Evolutionary conservation across 2,329 filamentous ascomycete genomes (phyloP).

Genomic region (Colletotrichum falcatum): DNA sequence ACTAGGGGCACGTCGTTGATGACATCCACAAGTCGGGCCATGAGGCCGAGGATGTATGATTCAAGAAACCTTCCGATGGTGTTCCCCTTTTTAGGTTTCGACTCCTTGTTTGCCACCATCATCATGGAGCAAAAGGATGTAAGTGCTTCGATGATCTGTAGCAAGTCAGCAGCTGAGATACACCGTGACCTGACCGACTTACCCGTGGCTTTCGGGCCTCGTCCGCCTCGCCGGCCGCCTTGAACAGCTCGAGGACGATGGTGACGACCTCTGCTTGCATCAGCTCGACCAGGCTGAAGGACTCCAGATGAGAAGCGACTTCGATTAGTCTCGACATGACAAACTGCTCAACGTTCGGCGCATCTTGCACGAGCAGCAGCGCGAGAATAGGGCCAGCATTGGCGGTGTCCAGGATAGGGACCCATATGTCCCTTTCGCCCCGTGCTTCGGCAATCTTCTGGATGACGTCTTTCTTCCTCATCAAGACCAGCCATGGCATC

Average conservation of each 20-base stretch:
- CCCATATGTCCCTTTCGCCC: conserved; percentile 73
- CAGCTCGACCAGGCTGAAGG: conserved; percentile 74
- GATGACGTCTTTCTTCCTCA: conserved; percentile 81
- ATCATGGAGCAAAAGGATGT: conserved; percentile 59
- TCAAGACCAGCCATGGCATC: conserved; percentile 86
- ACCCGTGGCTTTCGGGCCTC: conserved; percentile 69
- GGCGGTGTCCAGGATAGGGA: conserved; percentile 64
- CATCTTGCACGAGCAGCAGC: conserved; percentile 69
- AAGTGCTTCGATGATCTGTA: conserved; percentile 61
- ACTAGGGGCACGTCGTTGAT: conserved; percentile 75
- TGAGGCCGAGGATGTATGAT: conserved; percentile 85
- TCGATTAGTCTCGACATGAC: conserved; percentile 76
- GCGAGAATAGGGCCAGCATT: conserved; percentile 71
- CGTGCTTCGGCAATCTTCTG: conserved; percentile 83
- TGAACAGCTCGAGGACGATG: conserved; percentile 85
- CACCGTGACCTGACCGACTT: conserved; percentile 47
- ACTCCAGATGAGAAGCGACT: conserved; percentile 77
- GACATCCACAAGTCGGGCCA: conserved; percentile 82
- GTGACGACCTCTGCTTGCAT: conserved; percentile 80
- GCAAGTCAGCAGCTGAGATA: neutral
- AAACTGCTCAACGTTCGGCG: conserved; percentile 69
- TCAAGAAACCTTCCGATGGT: conserved; percentile 82
- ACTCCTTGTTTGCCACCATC: conserved; percentile 54
- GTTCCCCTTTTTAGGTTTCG: conserved; percentile 64
- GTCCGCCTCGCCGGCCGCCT: conserved; percentile 77